Base-by-base conservation (phyloP, 176 grass and related monocot species). In the Miscanthus lutarioriparius region DNA sequence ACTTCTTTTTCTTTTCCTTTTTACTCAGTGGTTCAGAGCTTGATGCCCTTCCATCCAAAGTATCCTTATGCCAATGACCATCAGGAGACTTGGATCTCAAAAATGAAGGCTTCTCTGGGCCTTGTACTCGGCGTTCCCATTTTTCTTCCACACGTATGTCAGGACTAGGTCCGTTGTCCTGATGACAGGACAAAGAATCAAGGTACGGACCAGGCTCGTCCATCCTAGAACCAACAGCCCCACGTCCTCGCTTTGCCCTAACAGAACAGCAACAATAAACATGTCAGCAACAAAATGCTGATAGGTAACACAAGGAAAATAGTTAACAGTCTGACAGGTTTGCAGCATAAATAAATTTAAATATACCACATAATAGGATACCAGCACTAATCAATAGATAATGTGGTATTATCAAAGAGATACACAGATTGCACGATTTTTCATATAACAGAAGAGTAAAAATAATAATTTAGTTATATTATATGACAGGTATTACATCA, bases 201-300 rank as follows among this genome's bases (percentile, higher is more conserved):
- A 87, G 91, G 26, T 87, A 93, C 38, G 95, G 92, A 85, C 95
- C 95, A 43, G 92, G 86, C 78, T 98, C 95, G 54, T 95, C 92
- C 92, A 98, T 98, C 79, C 95, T 92, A 74, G 95, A 95, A 76
- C 95, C 95, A 80, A 98, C 70, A 2, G 87, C 87, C 19, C 95
- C 95, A 80, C 95, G 87, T 49, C 95, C 95, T 35, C 88, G 86
- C 75, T 98, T 98, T 20, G 61, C 85, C 80, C 95, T 98, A 78
- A 22, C 37, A 90, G 28, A 44, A 77, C 3, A 67, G 22, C 35
- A 67, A 47, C 53, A 86, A 76, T 77, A 77, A 10, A 82, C 20
- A 22, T 65, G 63, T 45, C 37, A 49, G 33, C 54, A 85, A 77
- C n/a, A 36, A 77, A 19, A 56, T 25, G 32, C 6, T 7, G 40